phyloP scores from a whole-genome alignment of 257 asterid species.

The Voacanga thouarsii region DNA sequence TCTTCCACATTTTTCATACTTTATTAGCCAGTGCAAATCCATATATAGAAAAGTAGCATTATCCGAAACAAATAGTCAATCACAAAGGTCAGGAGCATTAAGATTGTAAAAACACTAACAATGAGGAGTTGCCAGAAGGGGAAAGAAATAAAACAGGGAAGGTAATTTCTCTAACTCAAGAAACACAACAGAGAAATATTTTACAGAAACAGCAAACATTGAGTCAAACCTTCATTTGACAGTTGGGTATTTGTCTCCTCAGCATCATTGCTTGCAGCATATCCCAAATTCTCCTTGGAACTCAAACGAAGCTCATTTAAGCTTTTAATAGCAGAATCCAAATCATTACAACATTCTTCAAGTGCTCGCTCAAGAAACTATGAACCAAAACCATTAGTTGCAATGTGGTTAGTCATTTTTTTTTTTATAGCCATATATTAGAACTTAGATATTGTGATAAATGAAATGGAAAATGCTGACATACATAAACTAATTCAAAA shows the following conservation, averaged over 20 bases:
- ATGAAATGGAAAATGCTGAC: background rate
- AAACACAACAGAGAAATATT: background rate
- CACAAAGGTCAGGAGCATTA: background rate
- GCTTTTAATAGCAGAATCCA: slow-evolving; percentile 81
- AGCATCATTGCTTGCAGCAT: slow-evolving; percentile 32
- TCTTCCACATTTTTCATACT: background rate
- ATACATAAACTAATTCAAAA: background rate
- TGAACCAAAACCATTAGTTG: slow-evolving; percentile 19
- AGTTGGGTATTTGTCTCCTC: slow-evolving; percentile 34
- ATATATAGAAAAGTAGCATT: background rate
- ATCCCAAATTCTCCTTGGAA: slow-evolving; percentile 35
- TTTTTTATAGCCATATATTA: background rate
- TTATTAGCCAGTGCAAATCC: background rate
- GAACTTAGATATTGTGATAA: background rate
- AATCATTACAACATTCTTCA: slow-evolving; percentile 65
- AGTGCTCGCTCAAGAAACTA: slow-evolving; percentile 79
- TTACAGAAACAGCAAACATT: background rate
- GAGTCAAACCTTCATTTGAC: slow-evolving; percentile 43
- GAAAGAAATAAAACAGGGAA: background rate
- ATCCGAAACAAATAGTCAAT: background rate
- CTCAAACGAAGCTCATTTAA: slow-evolving; percentile 77
- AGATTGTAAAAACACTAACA: too few species aligned
- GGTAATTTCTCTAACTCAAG: background rate
- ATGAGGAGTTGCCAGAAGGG: background rate
- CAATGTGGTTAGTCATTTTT: background rate